Percentiles rank a stretch among this genome's conserved stretches.
These are phyloP conservation scores for Spatholobus suberectus DNA, from an alignment of 306 rosid species.

Conservation along the genomic window DNA sequence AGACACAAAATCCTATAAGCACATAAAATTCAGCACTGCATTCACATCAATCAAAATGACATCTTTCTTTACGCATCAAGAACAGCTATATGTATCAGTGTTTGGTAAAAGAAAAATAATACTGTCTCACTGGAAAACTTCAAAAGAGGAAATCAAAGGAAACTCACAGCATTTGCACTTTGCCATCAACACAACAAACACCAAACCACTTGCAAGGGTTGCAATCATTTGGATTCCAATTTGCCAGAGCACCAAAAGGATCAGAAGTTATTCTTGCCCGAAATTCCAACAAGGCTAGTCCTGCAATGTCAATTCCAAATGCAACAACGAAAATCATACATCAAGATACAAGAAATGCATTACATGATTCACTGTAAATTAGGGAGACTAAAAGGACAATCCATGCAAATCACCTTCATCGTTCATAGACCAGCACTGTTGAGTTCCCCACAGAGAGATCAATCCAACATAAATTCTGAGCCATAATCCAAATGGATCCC, in stretches of 20 bases:
- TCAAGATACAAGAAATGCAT: constrained; percentile 34
- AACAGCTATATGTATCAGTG: not conserved
- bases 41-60: constrained; percentile 1
- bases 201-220: constrained; percentile 84
- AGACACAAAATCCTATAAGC: constrained; percentile 36
- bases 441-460: constrained; percentile 51
- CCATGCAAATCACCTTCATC: constrained; percentile 72
- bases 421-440: constrained; percentile 62
- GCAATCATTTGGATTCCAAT: constrained; percentile 74
- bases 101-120: not conserved
- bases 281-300: constrained; percentile 70
- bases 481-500: constrained; percentile 59
- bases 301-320: constrained; percentile 55
- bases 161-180: constrained; percentile 82
- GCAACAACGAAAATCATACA: constrained; percentile 28
- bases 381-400: not conserved
- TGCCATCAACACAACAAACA: constrained; percentile 65
- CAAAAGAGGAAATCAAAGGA: constrained; percentile 15
- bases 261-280: constrained; percentile 64
- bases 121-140: not conserved
- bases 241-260: constrained; percentile 65
- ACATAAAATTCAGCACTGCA: not conserved
- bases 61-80: not conserved
- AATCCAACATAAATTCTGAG: constrained; percentile 56
- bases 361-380: not conserved